phyloP scores from a whole-genome alignment of 1,139 yeast genomes.

The Saccharomyces hybrid region DNA sequence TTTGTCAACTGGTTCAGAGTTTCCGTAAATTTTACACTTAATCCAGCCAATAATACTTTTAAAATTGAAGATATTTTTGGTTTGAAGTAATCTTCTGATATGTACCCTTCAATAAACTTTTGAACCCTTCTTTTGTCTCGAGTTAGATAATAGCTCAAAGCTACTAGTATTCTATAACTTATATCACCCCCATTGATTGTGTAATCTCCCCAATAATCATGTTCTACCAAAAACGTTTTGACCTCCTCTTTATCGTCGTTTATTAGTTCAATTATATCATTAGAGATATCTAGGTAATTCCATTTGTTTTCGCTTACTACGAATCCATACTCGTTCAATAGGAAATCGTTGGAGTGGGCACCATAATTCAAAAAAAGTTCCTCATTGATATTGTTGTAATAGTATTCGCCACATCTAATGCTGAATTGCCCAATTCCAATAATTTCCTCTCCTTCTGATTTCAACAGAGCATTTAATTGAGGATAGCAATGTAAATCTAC shows the following conservation, averaged over 20 bases:
- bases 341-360: conserved; percentile 74
- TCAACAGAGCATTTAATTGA: conserved; percentile 9
- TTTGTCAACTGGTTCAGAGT: conserved; percentile 10
- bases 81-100: conserved; percentile 26
- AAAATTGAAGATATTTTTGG: conserved; percentile 9
- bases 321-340: conserved; percentile 85
- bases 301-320: conserved; percentile 48
- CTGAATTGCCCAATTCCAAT: conserved; percentile 20
- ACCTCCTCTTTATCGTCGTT: conserved; percentile 33
- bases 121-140: conserved; percentile 21
- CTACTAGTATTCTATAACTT: conserved; percentile 72
- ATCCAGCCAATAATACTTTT: conserved; percentile 2
- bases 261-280: conserved; percentile 35
- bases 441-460: conserved; percentile 7
- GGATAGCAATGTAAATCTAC: conserved; percentile 30
- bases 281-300: conserved; percentile 63
- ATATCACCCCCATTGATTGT: conserved; percentile 47
- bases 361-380: conserved; percentile 78
- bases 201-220: conserved; percentile 65
- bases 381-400: conserved; percentile 38
- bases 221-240: conserved; percentile 39
- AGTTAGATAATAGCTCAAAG: conserved; percentile 42
- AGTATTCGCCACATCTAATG: conserved; percentile 19
- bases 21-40: conserved; percentile 27
- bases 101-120: conserved; percentile 24